A percentile compares a stretch with the other conserved stretches of the same genome.
Evolutionary conservation across 2,329 filamentous ascomycete species (phyloP).

Genomic region (Colletotrichum sidae): DNA sequence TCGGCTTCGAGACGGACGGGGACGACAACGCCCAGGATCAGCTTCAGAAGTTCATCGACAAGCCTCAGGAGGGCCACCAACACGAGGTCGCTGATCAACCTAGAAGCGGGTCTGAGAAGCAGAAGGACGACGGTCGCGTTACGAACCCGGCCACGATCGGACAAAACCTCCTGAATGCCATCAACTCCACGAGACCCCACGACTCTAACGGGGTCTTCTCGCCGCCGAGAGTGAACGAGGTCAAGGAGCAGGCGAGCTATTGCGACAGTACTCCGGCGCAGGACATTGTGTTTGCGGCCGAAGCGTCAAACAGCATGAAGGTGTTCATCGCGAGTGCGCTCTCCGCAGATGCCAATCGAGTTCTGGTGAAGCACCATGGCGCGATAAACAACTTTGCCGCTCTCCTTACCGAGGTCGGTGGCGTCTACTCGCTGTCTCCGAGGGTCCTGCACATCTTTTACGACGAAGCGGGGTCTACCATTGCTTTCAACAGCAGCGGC

Average conservation of each 20-base stretch:
- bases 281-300: conserved; percentile 77
- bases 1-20: conserved; percentile 71
- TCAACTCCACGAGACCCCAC: conserved; percentile 81
- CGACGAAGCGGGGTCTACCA: conserved; percentile 81
- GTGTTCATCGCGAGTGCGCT: conserved; percentile 75
- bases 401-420: conserved; percentile 76
- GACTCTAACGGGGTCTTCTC: conserved; percentile 80
- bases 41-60: conserved; percentile 59
- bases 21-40: conserved; percentile 55
- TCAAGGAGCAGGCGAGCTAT: conserved; percentile 87
- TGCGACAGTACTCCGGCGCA: conserved; percentile 83
- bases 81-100: conserved; percentile 19
- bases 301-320: conserved; percentile 77
- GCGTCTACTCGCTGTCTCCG: conserved; percentile 77
- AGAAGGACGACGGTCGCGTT: conserved; percentile 62
- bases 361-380: conserved; percentile 70
- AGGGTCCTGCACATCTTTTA: conserved; percentile 87
- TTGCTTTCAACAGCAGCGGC: conserved; percentile 91
- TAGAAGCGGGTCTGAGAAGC: conserved; percentile 35
- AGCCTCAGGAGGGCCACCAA: conserved; percentile 39
- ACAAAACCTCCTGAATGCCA: conserved; percentile 80
- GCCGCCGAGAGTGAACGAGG: conserved; percentile 75
- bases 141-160: conserved; percentile 72
- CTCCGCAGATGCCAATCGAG: conserved; percentile 59
- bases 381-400: conserved; percentile 77